Conservation (phyloP, 305 asterid genomes). For the Fraxinus velutina region DNA sequence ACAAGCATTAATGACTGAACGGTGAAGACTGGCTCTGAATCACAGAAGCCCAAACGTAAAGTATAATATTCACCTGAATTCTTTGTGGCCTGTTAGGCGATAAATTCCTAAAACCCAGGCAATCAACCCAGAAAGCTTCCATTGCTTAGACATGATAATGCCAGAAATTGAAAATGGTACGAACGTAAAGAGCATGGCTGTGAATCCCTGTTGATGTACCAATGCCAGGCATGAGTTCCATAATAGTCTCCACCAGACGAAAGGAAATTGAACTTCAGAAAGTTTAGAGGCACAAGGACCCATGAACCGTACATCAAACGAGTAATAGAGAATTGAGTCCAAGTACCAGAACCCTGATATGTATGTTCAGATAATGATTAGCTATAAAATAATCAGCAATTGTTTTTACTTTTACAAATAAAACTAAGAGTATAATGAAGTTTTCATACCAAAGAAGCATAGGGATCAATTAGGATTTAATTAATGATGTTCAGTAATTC, state of each 20-base stretch:
- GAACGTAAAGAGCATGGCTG: constrained; percentile 76
- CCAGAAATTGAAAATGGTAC: constrained; percentile 75
- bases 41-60: constrained; percentile 2
- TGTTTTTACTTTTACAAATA: background rate
- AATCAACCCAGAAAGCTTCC: constrained; percentile 71
- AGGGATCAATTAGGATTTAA: background rate
- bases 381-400: background rate
- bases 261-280: constrained; percentile 81
- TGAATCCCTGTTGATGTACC: constrained; percentile 97
- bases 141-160: constrained; percentile 50
- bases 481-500: background rate
- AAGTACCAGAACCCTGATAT: constrained; percentile 66
- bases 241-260: constrained; percentile 95
- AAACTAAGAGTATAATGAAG: background rate
- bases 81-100: constrained; percentile 91
- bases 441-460: background rate
- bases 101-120: constrained; percentile 84
- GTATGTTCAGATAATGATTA: constrained; percentile 24
- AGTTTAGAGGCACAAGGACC: constrained; percentile 85
- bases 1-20: constrained; percentile 30
- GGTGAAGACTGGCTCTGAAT: constrained; percentile 11
- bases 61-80: constrained; percentile 60
- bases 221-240: constrained; percentile 99
- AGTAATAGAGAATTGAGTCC: constrained; percentile 66
- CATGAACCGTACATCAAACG: constrained; percentile 79